Percentiles rank a stretch among this genome's conserved stretches.
These are phyloP conservation scores for Pseudonitzschia multiseries DNA, from an alignment of 108 stramenopile species.

Conservation along the genomic window DNA sequence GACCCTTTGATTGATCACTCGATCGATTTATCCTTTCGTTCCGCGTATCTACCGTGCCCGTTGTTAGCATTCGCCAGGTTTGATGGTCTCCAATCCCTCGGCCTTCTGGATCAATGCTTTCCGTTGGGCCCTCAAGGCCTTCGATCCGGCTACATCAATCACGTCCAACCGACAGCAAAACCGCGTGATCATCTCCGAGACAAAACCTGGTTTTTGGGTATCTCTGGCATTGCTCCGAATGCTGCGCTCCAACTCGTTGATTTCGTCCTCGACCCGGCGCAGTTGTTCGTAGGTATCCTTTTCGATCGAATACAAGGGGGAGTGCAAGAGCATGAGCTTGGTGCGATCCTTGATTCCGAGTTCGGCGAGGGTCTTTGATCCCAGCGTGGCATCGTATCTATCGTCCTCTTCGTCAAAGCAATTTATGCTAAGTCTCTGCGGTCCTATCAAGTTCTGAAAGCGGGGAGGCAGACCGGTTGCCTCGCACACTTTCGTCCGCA, in stretches of 20 bases:
- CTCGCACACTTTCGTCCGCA: slow-evolving; percentile 38
- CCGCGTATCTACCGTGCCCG: background rate
- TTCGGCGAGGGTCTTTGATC: slow-evolving; percentile 36
- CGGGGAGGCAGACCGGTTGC: slow-evolving; percentile 34
- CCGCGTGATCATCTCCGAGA: slow-evolving; percentile 53
- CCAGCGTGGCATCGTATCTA: background rate
- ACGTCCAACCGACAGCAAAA: slow-evolving; percentile 61
- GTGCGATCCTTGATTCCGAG: slow-evolving; percentile 47
- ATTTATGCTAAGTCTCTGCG: slow-evolving; percentile 40
- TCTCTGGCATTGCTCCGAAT: background rate
- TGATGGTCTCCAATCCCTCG: slow-evolving; percentile 40
- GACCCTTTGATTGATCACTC: too few species aligned
- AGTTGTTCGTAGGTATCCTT: slow-evolving; percentile 46
- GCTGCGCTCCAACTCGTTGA: slow-evolving; percentile 44
- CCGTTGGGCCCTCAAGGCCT: slow-evolving; percentile 47
- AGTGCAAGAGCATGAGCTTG: slow-evolving; percentile 56
- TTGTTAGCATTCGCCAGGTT: background rate
- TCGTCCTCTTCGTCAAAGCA: background rate
- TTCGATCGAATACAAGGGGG: slow-evolving; percentile 42
- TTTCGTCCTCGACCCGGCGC: slow-evolving; percentile 31
- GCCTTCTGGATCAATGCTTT: slow-evolving; percentile 50
- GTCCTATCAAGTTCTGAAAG: slow-evolving; percentile 56
- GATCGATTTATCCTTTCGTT: background rate
- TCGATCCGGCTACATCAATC: slow-evolving; percentile 56
- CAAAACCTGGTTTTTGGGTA: slow-evolving; percentile 26